These are phyloP conservation scores for Tilletia horrida DNA, from an alignment of 1,284 basidiomycete species.

Conservation along the genomic window DNA sequence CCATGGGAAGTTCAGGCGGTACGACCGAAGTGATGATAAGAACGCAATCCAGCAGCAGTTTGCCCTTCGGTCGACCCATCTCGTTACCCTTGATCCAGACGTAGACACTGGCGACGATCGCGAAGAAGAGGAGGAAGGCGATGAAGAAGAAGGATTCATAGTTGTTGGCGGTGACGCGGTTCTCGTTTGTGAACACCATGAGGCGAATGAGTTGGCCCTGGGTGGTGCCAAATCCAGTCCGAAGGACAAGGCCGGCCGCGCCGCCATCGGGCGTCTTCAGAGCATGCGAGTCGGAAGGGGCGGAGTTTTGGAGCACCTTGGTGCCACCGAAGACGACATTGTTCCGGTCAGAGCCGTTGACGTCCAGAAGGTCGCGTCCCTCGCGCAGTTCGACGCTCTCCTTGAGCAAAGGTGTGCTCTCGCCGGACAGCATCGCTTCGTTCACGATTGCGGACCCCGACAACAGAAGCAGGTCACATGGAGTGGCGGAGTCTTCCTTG, in stretches of 20 bases:
- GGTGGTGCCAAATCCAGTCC: slow-evolving; percentile 54
- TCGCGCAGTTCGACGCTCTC: slow-evolving; percentile 53
- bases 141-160: slow-evolving; percentile 54
- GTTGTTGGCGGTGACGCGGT: slow-evolving; percentile 53
- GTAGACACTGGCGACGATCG: slow-evolving; percentile 50
- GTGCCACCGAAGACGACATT: slow-evolving; percentile 54
- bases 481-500: slow-evolving; percentile 52
- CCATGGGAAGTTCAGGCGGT: slow-evolving; percentile 54
- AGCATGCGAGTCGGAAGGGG: slow-evolving; percentile 29
- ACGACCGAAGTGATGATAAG: slow-evolving; percentile 55
- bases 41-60: slow-evolving; percentile 53
- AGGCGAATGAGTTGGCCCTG: slow-evolving; percentile 54
- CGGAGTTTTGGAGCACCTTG: slow-evolving; percentile 49
- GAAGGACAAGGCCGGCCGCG: slow-evolving; percentile 47
- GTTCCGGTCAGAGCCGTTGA: slow-evolving; percentile 51
- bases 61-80: slow-evolving; percentile 53
- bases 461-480: slow-evolving; percentile 48
- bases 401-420: slow-evolving; percentile 53
- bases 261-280: slow-evolving; percentile 48
- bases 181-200: slow-evolving; percentile 55
- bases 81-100: slow-evolving; percentile 50
- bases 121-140: slow-evolving; percentile 53
- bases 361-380: slow-evolving; percentile 44
- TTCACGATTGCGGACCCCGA: slow-evolving; percentile 51
- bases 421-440: slow-evolving; percentile 55